Base-by-base conservation (phyloP, 176 grass and related monocot species). In the Otatea glauca region DNA sequence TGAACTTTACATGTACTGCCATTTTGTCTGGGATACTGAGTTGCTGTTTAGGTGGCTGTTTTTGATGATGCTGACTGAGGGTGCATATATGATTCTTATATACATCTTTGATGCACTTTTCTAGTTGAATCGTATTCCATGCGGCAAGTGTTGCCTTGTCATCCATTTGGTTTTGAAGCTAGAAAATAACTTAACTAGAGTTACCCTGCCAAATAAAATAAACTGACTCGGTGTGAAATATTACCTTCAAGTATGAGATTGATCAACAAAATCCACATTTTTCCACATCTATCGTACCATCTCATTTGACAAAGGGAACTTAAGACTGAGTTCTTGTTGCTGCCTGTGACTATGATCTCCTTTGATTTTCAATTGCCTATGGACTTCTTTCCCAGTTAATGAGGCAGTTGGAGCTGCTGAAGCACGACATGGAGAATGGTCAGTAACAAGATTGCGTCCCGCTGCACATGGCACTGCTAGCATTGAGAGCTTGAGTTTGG, bases 321-420 rank as follows among this genome's bases (percentile, higher is more conserved):
- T 44, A 21, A 21, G 8, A 70, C 4, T 72, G 16, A 63, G 21
- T n/a, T 44, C 71, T 76, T 83, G 17, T 81, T 85, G 41, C 50
- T 81, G 18, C 23, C 42, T 81, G 77, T 49, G 53, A 69, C 55
- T 66, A 37, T 86, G 55, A 3, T 77, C 67, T 83, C 76, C 37
- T 92, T 78, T 81, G 42, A 77, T 90, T 83, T 86, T 81, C 79
- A 86, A 64, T 82, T 87, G 58, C 50, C 62, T 71, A 47, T 82
- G 81, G 35, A 62, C 61, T 78, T 79, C 69, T 82, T 92, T 78
- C 50, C 50, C 88, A 99, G 96, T 93, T 56, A 96, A 91, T 48
- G 96, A 99, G 74, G 96, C 93, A 42, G 96, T 99, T 92, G 96
- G 96, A 88, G 93, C 96, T 75, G 79, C 94, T 87, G 96, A 99